These are phyloP conservation scores for Monilinia laxa DNA, from an alignment of 2,329 filamentous ascomycete species.

Conservation along the genomic window DNA sequence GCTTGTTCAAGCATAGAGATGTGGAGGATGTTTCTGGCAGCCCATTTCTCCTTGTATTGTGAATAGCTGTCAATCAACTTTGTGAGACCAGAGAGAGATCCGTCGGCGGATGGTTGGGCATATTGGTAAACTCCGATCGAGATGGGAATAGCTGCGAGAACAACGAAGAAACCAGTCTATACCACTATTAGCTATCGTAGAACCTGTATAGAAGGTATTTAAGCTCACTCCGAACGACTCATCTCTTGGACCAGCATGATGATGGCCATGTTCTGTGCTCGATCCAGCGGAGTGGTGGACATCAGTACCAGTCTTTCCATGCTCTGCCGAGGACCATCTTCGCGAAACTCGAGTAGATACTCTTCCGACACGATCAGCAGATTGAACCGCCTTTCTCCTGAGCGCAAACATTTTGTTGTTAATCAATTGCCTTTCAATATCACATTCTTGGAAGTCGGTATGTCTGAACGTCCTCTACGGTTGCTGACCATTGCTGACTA, in stretches of 20 bases:
- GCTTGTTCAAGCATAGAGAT: slow-evolving; percentile 62
- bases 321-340: slow-evolving; percentile 33
- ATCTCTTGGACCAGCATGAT: slow-evolving; percentile 43
- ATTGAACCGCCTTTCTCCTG: slow-evolving; percentile 39
- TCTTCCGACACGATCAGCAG: slow-evolving; percentile 33
- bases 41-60: slow-evolving; percentile 52
- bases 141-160: slow-evolving; percentile 47
- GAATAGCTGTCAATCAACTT: slow-evolving; percentile 55
- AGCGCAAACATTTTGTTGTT: slow-evolving; percentile 39
- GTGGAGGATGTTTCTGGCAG: slow-evolving; percentile 58
- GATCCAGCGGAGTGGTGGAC: slow-evolving; percentile 28
- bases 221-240: slow-evolving; percentile 52
- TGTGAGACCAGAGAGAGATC: slow-evolving; percentile 46
- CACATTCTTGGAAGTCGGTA: neutral
- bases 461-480: neutral
- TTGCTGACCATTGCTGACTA: slow-evolving; percentile 12
- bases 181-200: slow-evolving; percentile 29
- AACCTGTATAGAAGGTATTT: neutral
- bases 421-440: slow-evolving; percentile 34
- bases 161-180: slow-evolving; percentile 50
- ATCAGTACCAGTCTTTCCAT: slow-evolving; percentile 32
- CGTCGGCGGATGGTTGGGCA: slow-evolving; percentile 43
- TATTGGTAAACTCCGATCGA: slow-evolving; percentile 47
- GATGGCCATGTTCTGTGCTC: slow-evolving; percentile 36
- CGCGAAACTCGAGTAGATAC: slow-evolving; percentile 25